phyloP scores from a whole-genome alignment of 2,329 filamentous ascomycete species.

The Aspergillus jensenii region DNA sequence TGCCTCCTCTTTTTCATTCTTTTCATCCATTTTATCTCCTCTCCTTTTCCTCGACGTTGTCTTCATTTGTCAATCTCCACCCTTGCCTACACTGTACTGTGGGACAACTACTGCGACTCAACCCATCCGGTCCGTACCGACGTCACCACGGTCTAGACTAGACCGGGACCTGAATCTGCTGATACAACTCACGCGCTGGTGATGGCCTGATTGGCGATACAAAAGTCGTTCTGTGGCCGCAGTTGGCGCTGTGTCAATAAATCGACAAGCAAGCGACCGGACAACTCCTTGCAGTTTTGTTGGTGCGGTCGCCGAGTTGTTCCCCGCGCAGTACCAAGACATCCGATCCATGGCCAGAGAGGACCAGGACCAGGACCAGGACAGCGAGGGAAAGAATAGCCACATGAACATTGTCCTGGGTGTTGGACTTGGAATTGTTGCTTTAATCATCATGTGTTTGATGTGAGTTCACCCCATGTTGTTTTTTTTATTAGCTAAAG shows the following conservation, averaged over 20 bases:
- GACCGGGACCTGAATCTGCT: background rate
- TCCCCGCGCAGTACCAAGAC: background rate
- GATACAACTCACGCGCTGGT: background rate
- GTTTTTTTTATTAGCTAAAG: background rate
- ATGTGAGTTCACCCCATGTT: slow-evolving; percentile 22
- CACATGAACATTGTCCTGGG: slow-evolving; percentile 35
- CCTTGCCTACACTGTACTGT: too few relatives aligned
- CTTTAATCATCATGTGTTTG: slow-evolving; percentile 32
- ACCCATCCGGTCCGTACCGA: background rate
- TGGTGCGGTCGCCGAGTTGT: background rate
- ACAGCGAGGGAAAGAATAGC: slow-evolving; percentile 16
- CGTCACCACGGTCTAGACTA: background rate
- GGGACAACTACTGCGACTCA: too few relatives aligned
- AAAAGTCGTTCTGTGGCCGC: background rate
- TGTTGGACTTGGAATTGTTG: slow-evolving; percentile 31
- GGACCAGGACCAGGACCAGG: slow-evolving; percentile 10
- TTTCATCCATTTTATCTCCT: background rate
- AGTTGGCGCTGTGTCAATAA: background rate
- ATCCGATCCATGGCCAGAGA: slow-evolving; percentile 17
- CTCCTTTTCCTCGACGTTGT: background rate
- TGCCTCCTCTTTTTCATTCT: background rate
- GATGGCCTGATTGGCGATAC: background rate
- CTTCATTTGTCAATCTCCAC: background rate
- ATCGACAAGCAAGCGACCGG: background rate
- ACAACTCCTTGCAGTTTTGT: background rate